These are phyloP conservation scores for Hypoxylon sp. DNA, from an alignment of 2,329 filamentous ascomycete species.

Conservation along the genomic window DNA sequence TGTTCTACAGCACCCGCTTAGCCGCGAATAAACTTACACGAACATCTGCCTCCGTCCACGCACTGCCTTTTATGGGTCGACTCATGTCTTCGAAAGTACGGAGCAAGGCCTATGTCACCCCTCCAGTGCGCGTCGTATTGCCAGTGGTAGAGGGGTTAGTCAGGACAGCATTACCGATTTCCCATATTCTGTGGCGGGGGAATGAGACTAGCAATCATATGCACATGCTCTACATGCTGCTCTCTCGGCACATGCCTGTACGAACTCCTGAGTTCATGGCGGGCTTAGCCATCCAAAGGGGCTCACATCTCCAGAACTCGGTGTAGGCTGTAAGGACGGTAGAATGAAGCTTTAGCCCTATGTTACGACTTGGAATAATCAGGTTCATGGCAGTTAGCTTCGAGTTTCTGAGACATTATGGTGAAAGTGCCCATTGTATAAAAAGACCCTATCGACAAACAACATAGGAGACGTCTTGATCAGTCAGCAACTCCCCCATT, in stretches of 20 bases:
- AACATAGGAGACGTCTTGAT: too few relatives aligned
- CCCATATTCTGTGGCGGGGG: neutral
- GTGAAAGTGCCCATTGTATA: too few relatives aligned
- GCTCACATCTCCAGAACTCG: conserved; percentile 2
- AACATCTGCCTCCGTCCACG: conserved; percentile 25
- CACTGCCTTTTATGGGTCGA: conserved; percentile 19
- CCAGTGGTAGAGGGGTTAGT: too few relatives aligned
- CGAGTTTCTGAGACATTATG: neutral
- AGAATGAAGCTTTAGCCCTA: conserved; percentile 4
- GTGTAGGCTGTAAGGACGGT: conserved; percentile 1
- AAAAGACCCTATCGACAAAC: too few relatives aligned
- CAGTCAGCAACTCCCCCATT: too few relatives aligned
- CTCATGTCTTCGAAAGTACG: conserved; percentile 28
- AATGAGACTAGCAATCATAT: conserved; percentile 3
- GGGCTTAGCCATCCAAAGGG: neutral
- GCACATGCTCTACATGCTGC: conserved; percentile 12
- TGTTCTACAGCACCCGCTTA: neutral
- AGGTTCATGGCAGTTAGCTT: neutral
- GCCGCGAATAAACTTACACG: conserved; percentile 2
- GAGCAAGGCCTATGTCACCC: conserved; percentile 32
- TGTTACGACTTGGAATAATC: conserved; percentile 11
- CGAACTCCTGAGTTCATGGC: conserved; percentile 4
- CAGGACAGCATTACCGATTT: neutral
- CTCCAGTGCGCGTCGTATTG: conserved; percentile 20
- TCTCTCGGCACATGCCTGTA: conserved; percentile 17